Base-by-base conservation (phyloP, 2,329 filamentous ascomycete genomes). In the Elsinoe australis region DNA sequence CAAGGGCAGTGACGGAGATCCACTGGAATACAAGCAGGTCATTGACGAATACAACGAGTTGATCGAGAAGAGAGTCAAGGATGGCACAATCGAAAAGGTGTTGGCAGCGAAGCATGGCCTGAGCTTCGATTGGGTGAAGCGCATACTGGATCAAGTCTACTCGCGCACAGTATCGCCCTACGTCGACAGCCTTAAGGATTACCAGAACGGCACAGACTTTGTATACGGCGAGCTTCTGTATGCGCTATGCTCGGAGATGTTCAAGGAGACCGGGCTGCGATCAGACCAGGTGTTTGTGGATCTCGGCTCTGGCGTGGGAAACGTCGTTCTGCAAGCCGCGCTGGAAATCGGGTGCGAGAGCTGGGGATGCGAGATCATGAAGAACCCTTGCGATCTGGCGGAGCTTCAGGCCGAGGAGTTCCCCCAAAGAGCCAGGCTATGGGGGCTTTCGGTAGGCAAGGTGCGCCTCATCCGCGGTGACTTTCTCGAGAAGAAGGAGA, bases 361-460 rank as follows among this genome's bases (percentile, higher is more conserved):
- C 65, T 95, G 88, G 83, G 92, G 92, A 21, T 95, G 90, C 59
- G 92, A 98, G 66, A 87, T 94, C 75, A 94, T 95, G 87, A 76
- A 83, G 50, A 94, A 92, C 52, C 87, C 89, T 1, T 89, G 84
- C 69, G 80, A 82, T 49, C 76, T 95, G 24, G 92, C 87, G 5
- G 79, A 84, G 19, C 75, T 81, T 19, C 92, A 96, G 65, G 76
- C 84, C 55, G 74, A 76, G 28, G 92, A 98, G 64, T 95, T 98
- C 58, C 73, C 75, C 50, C 80, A 85, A n/a, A 79, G 92, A 28
- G 90, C 87, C 58, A 80, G 82, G 41, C 79, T 95, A 17, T 98
- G 92, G 92, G 90, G 90, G 8, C 73, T 98, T 50, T 74, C 78
- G 14, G 78, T 86, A 1, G 92, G 92, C 52, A 73, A 78, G 51